phyloP scores from a whole-genome alignment of 345 rosid genomes.

The Hirschfeldia incana region DNA sequence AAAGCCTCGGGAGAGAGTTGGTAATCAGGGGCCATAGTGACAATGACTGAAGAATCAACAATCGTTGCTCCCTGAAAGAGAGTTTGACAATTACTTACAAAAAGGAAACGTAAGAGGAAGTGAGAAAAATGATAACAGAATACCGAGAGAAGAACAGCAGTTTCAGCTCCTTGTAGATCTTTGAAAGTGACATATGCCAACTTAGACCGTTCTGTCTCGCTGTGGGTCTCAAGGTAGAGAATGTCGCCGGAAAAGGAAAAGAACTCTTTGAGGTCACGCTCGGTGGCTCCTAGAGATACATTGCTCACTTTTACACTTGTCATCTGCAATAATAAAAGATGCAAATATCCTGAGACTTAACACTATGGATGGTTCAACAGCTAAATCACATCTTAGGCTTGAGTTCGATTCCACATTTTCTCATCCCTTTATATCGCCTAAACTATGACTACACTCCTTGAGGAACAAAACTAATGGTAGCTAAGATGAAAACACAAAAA shows the following conservation, averaged over 20 bases:
- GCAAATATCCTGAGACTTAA: neutral
- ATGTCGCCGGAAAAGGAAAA: constrained; percentile 87
- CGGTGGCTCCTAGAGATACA: constrained; percentile 71
- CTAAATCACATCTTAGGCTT: constrained; percentile 9
- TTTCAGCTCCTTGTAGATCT: constrained; percentile 86
- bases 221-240: constrained; percentile 64
- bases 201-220: constrained; percentile 65
- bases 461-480: neutral
- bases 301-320: constrained; percentile 63
- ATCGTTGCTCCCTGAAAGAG: constrained; percentile 81
- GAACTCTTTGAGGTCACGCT: constrained; percentile 68
- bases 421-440: no score
- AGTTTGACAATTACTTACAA: neutral
- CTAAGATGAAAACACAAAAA: no score
- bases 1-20: constrained; percentile 75
- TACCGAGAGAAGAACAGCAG: constrained; percentile 91
- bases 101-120: neutral
- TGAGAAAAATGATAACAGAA: neutral
- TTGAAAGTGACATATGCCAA: constrained; percentile 81
- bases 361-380: neutral
- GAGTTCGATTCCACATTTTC: neutral
- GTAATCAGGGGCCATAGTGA: constrained; percentile 72
- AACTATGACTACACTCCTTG: no score
- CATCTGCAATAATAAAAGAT: constrained; percentile 40
- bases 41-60: constrained; percentile 72